Percentiles rank a stretch among this genome's conserved stretches.
Conservation (phyloP, 2,329 filamentous ascomycete species). For the Lasiodiplodia hormozganensis region DNA sequence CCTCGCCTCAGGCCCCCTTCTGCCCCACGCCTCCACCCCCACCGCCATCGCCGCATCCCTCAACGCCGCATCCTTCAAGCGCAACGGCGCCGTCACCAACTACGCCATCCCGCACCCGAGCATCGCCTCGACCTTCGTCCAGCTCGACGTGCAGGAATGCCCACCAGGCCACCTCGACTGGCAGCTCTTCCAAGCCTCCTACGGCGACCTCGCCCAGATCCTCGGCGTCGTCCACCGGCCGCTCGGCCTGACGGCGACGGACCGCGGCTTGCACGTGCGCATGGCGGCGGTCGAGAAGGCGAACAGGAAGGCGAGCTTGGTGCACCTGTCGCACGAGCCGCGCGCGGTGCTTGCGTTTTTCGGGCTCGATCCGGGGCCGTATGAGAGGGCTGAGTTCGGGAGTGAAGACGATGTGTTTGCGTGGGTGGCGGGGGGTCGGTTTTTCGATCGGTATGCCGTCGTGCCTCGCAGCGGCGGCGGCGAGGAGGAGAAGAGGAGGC, state of each 20-base stretch:
- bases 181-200: constrained; percentile 71
- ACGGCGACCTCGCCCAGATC: constrained; percentile 75
- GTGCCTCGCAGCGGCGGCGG: constrained; percentile 29
- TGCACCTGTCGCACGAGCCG: constrained; percentile 68
- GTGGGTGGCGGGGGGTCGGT: constrained; percentile 64
- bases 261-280: constrained; percentile 68
- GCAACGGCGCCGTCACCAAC: constrained; percentile 40
- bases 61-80: constrained; percentile 47
- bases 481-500: constrained; percentile 29
- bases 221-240: constrained; percentile 69
- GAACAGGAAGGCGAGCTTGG: constrained; percentile 62
- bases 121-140: constrained; percentile 57
- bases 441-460: constrained; percentile 60
- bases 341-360: constrained; percentile 66
- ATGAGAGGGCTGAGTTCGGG: constrained; percentile 62
- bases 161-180: constrained; percentile 57
- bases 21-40: constrained; percentile 34
- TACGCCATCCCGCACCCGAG: constrained; percentile 59
- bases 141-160: constrained; percentile 72
- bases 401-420: constrained; percentile 64
- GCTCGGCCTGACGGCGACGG: constrained; percentile 70
- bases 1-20: constrained; percentile 54
- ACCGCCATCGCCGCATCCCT: constrained; percentile 51
- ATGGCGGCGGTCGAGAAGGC: constrained; percentile 70
- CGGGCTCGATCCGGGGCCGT: constrained; percentile 67